Conservation (phyloP, 192 early-diverging fungal species). For the Phlyctochytrium arcticum region DNA sequence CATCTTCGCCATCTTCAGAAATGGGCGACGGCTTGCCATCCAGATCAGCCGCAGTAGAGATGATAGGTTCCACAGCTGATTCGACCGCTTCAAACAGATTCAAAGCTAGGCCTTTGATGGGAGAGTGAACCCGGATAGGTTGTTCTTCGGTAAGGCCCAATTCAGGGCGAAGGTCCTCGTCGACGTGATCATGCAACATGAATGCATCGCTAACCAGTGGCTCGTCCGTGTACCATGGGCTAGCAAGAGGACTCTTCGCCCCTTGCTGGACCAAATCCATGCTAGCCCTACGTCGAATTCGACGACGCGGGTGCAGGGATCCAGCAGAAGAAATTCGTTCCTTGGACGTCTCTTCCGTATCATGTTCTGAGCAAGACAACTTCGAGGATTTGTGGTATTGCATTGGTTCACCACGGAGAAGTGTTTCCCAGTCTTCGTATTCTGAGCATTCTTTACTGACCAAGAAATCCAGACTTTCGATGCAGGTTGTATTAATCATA, state of each 20-base stretch:
- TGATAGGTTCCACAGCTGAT: background rate
- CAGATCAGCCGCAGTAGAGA: background rate
- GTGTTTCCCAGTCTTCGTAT: slow-evolving; percentile 42
- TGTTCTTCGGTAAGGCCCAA: background rate
- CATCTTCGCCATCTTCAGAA: background rate
- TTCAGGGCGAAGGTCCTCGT: background rate
- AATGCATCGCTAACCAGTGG: slow-evolving; percentile 5
- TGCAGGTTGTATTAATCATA: slow-evolving; percentile 71
- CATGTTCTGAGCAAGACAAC: slow-evolving; percentile 3
- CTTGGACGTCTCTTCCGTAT: slow-evolving; percentile 18
- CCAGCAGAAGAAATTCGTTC: slow-evolving; percentile 16
- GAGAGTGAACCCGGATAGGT: slow-evolving; percentile 7
- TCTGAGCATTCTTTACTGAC: slow-evolving; percentile 37
- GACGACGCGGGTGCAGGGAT: background rate
- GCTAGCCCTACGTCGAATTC: background rate
- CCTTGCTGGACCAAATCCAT: slow-evolving; percentile 10
- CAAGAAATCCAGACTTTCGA: slow-evolving; percentile 80
- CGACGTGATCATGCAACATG: slow-evolving; percentile 22
- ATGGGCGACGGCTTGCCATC: background rate
- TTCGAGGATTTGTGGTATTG: background rate
- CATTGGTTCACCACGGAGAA: slow-evolving; percentile 38
- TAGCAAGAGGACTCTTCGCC: slow-evolving; percentile 26
- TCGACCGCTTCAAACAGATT: slow-evolving; percentile 8
- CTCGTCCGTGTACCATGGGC: slow-evolving; percentile 25
- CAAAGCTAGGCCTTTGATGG: slow-evolving; percentile 7